Evolutionary conservation across 345 rosid species (phyloP).

Genomic region (Hypericum androsaemum): DNA sequence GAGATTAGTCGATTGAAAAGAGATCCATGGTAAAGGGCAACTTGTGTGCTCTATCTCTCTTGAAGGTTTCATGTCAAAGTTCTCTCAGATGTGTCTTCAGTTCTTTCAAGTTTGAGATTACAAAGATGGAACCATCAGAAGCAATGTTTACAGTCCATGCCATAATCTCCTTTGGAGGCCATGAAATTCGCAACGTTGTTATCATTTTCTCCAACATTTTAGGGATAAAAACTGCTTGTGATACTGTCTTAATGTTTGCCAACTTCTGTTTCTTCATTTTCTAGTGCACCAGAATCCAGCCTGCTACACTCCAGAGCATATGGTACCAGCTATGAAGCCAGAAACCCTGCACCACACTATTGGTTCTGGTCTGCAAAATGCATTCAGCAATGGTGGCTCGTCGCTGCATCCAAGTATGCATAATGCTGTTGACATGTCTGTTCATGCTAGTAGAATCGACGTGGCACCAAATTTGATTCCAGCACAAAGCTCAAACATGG

Average conservation of each 20-base stretch:
- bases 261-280: slow-evolving; percentile 15
- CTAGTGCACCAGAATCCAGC: slow-evolving; percentile 62
- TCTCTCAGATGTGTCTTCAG: too few relatives aligned
- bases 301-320: slow-evolving; percentile 50
- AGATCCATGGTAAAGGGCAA: too few relatives aligned
- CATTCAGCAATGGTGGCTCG: slow-evolving; percentile 63
- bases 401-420: slow-evolving; percentile 46
- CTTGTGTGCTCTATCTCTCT: too few relatives aligned
- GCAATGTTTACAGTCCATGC: too few relatives aligned
- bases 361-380: slow-evolving; percentile 39
- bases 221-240: slow-evolving; percentile 1
- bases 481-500: slow-evolving; percentile 56
- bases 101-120: too few relatives aligned
- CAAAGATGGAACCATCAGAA: too few relatives aligned
- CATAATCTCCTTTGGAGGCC: too few relatives aligned
- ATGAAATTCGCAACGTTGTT: background rate
- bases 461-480: slow-evolving; percentile 47
- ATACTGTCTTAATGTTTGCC: background rate
- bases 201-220: background rate
- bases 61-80: too few relatives aligned
- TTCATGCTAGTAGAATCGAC: slow-evolving; percentile 58
- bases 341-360: slow-evolving; percentile 52
- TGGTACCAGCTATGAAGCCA: slow-evolving; percentile 40
- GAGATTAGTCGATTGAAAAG: too few relatives aligned
- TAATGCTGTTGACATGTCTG: slow-evolving; percentile 57